Base-by-base conservation (phyloP, 306 rosid species). In the Castanopsis chinensis region DNA sequence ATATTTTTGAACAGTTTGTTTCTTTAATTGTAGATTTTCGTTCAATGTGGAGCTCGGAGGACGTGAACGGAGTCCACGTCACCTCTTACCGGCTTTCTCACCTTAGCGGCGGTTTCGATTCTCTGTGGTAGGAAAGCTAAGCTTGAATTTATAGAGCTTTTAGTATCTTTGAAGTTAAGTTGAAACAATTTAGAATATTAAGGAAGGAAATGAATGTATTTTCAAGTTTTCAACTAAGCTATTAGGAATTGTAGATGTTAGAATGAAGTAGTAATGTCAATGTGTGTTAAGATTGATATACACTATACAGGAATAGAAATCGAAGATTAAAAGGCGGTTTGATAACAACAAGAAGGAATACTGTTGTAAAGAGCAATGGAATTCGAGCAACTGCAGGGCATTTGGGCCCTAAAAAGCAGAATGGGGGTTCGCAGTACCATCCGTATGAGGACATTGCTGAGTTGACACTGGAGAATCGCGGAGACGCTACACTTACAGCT, bases 371-470 rank as follows among this genome's bases (percentile, higher is more conserved):
- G 85, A 49, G 3, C 17, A 88, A 79, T 64, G 80, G 88, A 81
- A 81, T 90, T 83, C 93, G 78, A 77, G 98, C 93, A 63, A 84
- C 91, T 30, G 79, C 90, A 27, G 89, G 87, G 83, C 83, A 72
- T 20, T 87, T 88, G 37, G 89, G 94, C 76, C 97, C 98, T 28
- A 68, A 63, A 13, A 91, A 83, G 85, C 85, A 79, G 65, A 90
- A 90, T 81, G 97, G 83, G 75, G 89, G 80, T 86, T 28, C 92
- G 30, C 90, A 88, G 68, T 95, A 95, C 82, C 99, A 95, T 83
- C 99, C 99, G 43, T 91, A 82, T 87, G 99, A 95, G 77, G 99
- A 93, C 52, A 80, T 91, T 55, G 83, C 86, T 0, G 84, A 80
- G 41, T 80, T 92, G 14, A 87, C 80, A 57, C 69, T 80, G 23